Evolutionary conservation across 768 basidiomycete genomes (phyloP).

Genomic region (Termitomyces sp.): DNA sequence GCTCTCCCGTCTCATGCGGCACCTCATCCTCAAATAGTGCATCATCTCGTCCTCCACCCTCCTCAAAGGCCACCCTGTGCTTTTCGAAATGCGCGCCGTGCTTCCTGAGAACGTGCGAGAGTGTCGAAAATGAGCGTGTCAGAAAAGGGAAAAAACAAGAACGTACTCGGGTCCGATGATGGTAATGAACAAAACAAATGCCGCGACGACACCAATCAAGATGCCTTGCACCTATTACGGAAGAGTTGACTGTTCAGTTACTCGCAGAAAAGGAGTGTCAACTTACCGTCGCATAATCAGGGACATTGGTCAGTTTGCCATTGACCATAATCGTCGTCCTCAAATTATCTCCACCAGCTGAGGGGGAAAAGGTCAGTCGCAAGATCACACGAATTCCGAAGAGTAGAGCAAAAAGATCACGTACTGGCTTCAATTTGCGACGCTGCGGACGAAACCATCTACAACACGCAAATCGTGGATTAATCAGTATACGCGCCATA

Average conservation of each 20-base stretch:
- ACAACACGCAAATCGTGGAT: not conserved
- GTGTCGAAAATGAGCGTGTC: not conserved
- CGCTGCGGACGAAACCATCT: constrained; percentile 66
- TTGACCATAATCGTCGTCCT: constrained; percentile 40
- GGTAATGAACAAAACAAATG: constrained; percentile 70
- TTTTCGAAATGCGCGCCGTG: constrained; percentile 83
- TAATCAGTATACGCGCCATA: not conserved
- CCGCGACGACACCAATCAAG: constrained; percentile 76
- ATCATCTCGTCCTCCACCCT: constrained; percentile 55
- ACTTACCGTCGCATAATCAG: constrained; percentile 57
- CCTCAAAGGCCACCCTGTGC: constrained; percentile 72
- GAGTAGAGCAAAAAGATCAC: constrained; percentile 11
- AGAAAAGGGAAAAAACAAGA: not conserved
- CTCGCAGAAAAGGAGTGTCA: not conserved
- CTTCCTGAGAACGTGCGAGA: constrained; percentile 32
- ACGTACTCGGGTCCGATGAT: constrained; percentile 74
- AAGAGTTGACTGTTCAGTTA: constrained; percentile 2
- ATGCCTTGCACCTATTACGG: constrained; percentile 66
- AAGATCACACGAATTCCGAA: constrained; percentile 8
- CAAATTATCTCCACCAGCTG: constrained; percentile 58
- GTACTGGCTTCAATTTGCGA: constrained; percentile 75
- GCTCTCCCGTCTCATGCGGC: not conserved
- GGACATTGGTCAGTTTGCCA: constrained; percentile 36
- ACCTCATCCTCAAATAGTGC: constrained; percentile 22
- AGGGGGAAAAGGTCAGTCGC: not conserved